Base-by-base conservation (phyloP, 257 asterid genomes). In the Solanum corneliomulleri region DNA sequence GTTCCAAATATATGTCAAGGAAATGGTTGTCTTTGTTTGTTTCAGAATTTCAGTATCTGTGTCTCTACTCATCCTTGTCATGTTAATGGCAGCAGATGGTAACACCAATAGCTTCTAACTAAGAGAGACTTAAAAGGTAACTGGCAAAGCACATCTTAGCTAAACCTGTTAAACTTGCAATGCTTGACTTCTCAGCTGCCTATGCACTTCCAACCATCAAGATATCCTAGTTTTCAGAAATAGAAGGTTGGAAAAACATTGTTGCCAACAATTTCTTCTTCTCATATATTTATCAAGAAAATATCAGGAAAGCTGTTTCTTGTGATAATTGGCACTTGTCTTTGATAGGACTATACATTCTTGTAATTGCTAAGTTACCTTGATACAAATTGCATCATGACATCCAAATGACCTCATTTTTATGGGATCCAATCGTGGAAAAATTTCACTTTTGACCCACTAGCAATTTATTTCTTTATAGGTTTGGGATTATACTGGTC, bases 401-500 rank as follows among this genome's bases (percentile, higher is more conserved):
- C 69, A 27, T 81, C 85, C 4, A 10, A 81, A 16, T 47, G 29
- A 47, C 85, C 69, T 49, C 84, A 1, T 45, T 29, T 20, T 20
- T 31, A 18, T 81, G 12, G 20, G 45, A 29, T 81, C 13, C 45
- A 81, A 52, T 81, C 12, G 6, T 80, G 45, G 45, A 81, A 31
- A 39, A 29, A 2, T 49, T 81, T 49, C 45, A 81, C 45, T 81
- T 81, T 49, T 81, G 20, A 81, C 35, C 29, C 31, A 33, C 49
- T 21, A 27, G 85, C 69, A 10, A 81, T 81, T 81, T 47, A 49
- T 81, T 49, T 52, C 86, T 78, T 84, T 91, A 62, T 89, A 96
- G 99, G 99, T 97, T 76, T 97, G 99, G 99, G 99, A 97, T 90
- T 96, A 95, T 91, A 95, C 98, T 39, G 99, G 99, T 89, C 94